Evolutionary conservation across 2,329 filamentous ascomycete genomes (phyloP).

Genomic region (Fusarium chlamydosporum): DNA sequence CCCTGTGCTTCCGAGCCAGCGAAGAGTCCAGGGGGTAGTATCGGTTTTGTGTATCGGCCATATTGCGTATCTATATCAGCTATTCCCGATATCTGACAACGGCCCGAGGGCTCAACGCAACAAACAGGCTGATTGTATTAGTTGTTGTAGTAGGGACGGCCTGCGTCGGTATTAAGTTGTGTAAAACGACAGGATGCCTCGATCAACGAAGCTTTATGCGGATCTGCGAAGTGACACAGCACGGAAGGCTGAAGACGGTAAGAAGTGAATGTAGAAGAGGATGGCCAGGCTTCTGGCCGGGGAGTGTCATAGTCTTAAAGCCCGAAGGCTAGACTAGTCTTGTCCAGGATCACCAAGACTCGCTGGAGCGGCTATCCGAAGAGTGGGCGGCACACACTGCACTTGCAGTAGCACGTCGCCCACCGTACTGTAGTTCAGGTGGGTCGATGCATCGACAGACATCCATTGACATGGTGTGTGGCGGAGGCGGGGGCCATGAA

Average conservation of each 20-base stretch:
- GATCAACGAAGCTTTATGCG: slow-evolving; percentile 60
- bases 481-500: slow-evolving; percentile 29
- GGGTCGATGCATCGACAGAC: slow-evolving; percentile 47
- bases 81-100: slow-evolving; percentile 53
- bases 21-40: slow-evolving; percentile 66
- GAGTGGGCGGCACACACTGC: slow-evolving; percentile 47
- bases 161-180: slow-evolving; percentile 53
- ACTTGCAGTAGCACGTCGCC: slow-evolving; percentile 47
- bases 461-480: slow-evolving; percentile 28
- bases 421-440: slow-evolving; percentile 37
- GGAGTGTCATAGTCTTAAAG: slow-evolving; percentile 51
- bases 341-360: slow-evolving; percentile 35
- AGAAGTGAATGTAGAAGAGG: slow-evolving; percentile 55
- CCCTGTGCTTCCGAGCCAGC: slow-evolving; percentile 69
- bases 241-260: slow-evolving; percentile 51
- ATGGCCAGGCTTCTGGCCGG: slow-evolving; percentile 50
- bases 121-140: slow-evolving; percentile 42
- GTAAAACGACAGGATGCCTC: slow-evolving; percentile 60
- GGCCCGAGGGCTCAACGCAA: slow-evolving; percentile 36
- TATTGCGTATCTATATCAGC: slow-evolving; percentile 56
- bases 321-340: slow-evolving; percentile 24
- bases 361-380: slow-evolving; percentile 49
- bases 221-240: slow-evolving; percentile 50
- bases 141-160: slow-evolving; percentile 54
- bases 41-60: slow-evolving; percentile 60